A percentile compares a stretch with the other conserved stretches of the same genome.
These are phyloP conservation scores for Centrapalus pauciflorus DNA, from an alignment of 129 eudicot species.

Conservation along the genomic window DNA sequence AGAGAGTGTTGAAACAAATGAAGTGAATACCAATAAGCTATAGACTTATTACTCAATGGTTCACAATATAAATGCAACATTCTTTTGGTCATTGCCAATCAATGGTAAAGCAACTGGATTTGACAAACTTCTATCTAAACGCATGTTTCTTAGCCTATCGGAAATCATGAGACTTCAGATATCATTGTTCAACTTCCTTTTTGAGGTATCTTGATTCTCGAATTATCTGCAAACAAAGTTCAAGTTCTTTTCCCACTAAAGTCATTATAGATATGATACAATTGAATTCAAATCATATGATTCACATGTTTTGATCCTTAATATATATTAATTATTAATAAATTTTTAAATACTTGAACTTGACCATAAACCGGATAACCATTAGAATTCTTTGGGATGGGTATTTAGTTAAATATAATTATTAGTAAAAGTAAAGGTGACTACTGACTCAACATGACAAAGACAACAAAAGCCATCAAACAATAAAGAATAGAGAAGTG, in stretches of 20 bases:
- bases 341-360: not conserved
- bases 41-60: not conserved
- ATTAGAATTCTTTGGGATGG: not conserved
- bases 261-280: slow-evolving; percentile 1
- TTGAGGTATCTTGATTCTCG: not conserved
- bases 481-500: not conserved
- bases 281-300: not conserved
- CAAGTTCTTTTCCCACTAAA: not conserved
- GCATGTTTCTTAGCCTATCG: not conserved
- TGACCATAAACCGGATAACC: not conserved
- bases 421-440: not conserved
- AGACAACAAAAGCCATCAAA: not conserved
- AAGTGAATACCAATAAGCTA: not conserved
- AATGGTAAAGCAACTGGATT: not conserved
- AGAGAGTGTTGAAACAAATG: too few relatives aligned
- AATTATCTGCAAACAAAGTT: not conserved
- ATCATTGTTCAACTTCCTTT: not conserved
- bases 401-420: too few relatives aligned
- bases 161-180: not conserved
- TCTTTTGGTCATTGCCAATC: not conserved
- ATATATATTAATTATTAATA: not conserved
- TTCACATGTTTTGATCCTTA: not conserved
- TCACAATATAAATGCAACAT: not conserved
- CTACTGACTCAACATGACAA: not conserved
- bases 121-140: slow-evolving; percentile 1